A percentile compares a stretch with the other conserved stretches of the same genome.
phyloP scores from a whole-genome alignment of 257 asterid genomes.

The Haberlea rhodopensis region DNA sequence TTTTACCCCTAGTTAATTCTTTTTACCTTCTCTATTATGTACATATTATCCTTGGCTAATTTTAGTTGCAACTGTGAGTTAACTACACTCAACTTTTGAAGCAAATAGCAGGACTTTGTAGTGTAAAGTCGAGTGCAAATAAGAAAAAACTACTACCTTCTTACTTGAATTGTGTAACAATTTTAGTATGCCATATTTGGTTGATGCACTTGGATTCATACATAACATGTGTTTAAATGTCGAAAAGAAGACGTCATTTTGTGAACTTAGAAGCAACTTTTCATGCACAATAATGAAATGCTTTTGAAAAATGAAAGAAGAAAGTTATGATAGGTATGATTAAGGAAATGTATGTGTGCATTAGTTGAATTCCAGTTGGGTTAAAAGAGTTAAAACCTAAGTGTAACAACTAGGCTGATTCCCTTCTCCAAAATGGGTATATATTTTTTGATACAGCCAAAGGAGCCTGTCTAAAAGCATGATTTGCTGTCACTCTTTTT shows the following conservation, averaged over 20 bases:
- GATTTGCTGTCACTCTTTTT: slow-evolving; percentile 11
- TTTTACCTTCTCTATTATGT: slow-evolving; percentile 5
- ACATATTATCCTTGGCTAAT: slow-evolving; percentile 11
- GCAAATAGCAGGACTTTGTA: neutral
- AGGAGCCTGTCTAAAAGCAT: neutral
- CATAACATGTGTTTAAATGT: neutral
- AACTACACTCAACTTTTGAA: neutral
- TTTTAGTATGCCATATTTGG: too few relatives aligned
- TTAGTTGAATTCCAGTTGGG: neutral
- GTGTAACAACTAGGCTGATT: slow-evolving; percentile 15
- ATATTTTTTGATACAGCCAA: neutral
- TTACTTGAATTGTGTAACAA: neutral
- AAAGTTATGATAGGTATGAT: neutral
- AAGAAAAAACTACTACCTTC: neutral
- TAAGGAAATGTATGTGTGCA: neutral
- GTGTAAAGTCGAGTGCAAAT: neutral
- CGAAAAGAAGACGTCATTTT: neutral
- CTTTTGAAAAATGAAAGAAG: too few relatives aligned
- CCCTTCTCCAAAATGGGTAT: slow-evolving; percentile 15
- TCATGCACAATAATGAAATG: too few relatives aligned
- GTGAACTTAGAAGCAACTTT: neutral
- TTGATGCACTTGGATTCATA: too few relatives aligned
- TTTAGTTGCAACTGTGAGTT: neutral
- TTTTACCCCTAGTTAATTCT: slow-evolving; percentile 6
- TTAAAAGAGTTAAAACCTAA: neutral